Evolutionary conservation across 441 rosid species (phyloP), one percentile per base, ranked within the genome.

Genomic region (Arabidopsis hybrid): DNA sequence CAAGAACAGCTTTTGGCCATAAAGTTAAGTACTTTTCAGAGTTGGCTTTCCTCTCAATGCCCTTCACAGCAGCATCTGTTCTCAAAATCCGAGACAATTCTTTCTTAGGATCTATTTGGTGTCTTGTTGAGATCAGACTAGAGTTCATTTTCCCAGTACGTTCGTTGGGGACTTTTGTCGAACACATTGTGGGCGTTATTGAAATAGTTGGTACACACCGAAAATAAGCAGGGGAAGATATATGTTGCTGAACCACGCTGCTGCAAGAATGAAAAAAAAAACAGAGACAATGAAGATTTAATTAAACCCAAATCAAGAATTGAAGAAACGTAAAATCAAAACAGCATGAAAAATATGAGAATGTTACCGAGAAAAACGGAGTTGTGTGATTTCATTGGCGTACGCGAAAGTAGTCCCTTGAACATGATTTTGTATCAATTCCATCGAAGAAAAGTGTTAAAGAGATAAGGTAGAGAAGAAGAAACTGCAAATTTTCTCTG

Each of bases 1-100:
- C 96, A 83, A 93, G 80, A 51, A 93, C 88, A 69, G 96, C 89
- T 81, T 84, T 93, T 57, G 98, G 94, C 93, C 90, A 85, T 50
- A 91, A 81, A 17, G 79, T 86, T 5, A 34, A 81, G 82, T 89
- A 78, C 88, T 89, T 89, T 60, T 76, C 82, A 3, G 98, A 89
- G 71, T 85, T 84, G 21, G 92, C 87, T 78, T 91, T 91, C 80
- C 60, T 85, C 80, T 86, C 97, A 8, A 93, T 83, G 45, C 85
- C 84, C 59, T 83, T 76, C 9, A 88, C 82, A 40, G 96, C 91
- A 12, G 92, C 81, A 2, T 93, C 94, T 7, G 86, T 81, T 77
- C 88, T 82, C 21, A 91, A 82, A 66, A 89, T 78, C 71, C 82
- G 84, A 8, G 97, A 91, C 71, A 88, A 67, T 8, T 85, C 83